These are phyloP conservation scores for Wallacemonas rigidus DNA, from an alignment of 208 protist genomes.

Conservation along the genomic window DNA sequence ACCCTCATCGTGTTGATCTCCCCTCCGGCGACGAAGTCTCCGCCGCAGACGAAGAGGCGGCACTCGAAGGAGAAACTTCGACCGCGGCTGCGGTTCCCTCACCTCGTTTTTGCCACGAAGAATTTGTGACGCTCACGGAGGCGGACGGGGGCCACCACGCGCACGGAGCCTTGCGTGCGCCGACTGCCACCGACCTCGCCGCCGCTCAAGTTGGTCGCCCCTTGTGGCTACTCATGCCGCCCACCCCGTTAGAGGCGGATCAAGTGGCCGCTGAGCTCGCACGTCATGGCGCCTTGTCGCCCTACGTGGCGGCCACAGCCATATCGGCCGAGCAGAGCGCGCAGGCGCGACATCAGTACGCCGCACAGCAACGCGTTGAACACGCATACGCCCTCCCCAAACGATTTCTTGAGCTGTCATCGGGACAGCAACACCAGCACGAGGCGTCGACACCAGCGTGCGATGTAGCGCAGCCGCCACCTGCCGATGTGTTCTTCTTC, in stretches of 20 bases:
- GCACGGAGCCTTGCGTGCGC: background rate
- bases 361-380: slow-evolving; percentile 6
- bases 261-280: background rate
- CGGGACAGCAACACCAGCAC: background rate
- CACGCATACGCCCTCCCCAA: slow-evolving; percentile 13
- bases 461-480: background rate
- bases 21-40: background rate
- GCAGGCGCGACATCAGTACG: background rate
- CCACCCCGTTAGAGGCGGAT: background rate
- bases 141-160: background rate
- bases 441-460: background rate
- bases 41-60: slow-evolving; percentile 1
- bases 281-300: no score
- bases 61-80: background rate
- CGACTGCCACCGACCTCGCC: background rate
- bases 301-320: no score
- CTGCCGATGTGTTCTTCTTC: slow-evolving; percentile 8
- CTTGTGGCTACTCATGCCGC: slow-evolving; percentile 18
- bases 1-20: background rate
- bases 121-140: background rate
- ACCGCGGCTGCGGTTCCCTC: background rate
- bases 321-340: background rate
- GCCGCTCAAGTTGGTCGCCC: slow-evolving; percentile 11
- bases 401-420: background rate
- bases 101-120: background rate